Evolutionary conservation across 2,329 filamentous ascomycete genomes (phyloP), one percentile per base, ranked within the genome.

Genomic region (Botrytis galanthina): DNA sequence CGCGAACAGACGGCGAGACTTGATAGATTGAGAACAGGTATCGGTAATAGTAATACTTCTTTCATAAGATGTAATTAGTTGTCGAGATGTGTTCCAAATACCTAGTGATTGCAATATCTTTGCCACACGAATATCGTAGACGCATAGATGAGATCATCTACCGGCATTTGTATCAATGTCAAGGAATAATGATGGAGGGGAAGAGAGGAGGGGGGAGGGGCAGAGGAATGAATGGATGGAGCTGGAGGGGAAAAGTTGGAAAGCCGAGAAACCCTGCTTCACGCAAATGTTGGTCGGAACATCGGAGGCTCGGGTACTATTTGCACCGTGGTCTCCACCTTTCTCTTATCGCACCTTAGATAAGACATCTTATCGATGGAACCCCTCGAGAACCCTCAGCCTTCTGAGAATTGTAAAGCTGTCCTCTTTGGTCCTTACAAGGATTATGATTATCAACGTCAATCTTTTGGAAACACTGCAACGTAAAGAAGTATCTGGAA

Each of bases 351-450:
- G n/a, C 5, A 16, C 4, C 0, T 18, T 2, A 4, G 70, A 72
- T 72, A 72, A 72, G 46, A 68, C 22, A 44, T 68, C 70, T 72
- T 72, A 72, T 72, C 70, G 37, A 35, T 37, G 3, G 14, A 10
- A 5, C 3, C 14, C 39, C 39, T 14, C 39, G 39, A 42, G 3
- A 42, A 35, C 9, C 37, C 29, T 20, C 48, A 54, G 26, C 51
- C 51, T 48, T 48, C 44, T 44, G 35, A 37, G 44, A 61, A 61
- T 32, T 37, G 68, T 44, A 73, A 69, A 73, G 71, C 62, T 73
- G 70, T 74, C 73, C 73, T 74, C 63, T 74, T 72, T 61, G 26
- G 35, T 67, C 12, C 62, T 16, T n/a, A 29, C 73, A 68, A 73
- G 61, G 69, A 61, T 73, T 42, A 54, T 29, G 69, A 61, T 73